Base-by-base conservation (phyloP, 192 early-diverging fungal species). In the Coemansia sp. region DNA sequence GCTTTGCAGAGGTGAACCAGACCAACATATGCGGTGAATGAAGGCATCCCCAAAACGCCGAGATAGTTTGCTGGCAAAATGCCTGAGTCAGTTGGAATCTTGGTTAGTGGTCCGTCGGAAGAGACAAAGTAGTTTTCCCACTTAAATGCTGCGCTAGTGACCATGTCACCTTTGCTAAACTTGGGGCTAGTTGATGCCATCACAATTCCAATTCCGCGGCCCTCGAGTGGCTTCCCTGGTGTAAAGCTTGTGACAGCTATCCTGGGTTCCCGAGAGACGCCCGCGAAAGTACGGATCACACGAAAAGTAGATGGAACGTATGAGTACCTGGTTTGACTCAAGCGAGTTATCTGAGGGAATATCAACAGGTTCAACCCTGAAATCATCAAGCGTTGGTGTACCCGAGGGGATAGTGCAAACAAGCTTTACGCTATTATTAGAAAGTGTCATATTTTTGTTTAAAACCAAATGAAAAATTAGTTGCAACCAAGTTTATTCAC, bases 41-140 rank as follows among this genome's bases (percentile, higher is more conserved):
- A 87, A 19, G 92, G 84, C 88, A 93, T 93, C 17, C 92, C 88
- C 0, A 90, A 69, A 23, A 86, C 80, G 44, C 89, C 85, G 27
- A 87, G 47, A 53, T 81, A 85, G 68, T 82, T 72, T 0, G 73
- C 63, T 9, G 85, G 51, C 19, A 82, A 82, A 7, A 90, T 54
- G 17, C 62, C 68, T 39, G 58, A 41, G 0, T 70, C 46, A 3
- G 21, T 4, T 1, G 34, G 34, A 8, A 37, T 37, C 1, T 37
- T 37, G 34, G 34, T 37, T 10, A 37, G 34, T 9, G 2, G 5
- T 10, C 3, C 34, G 34, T 37, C 34, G 9, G 34, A 37, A 37
- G 34, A 37, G 34, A 37, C 11, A 37, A 37, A 37, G 11, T 82
- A 85, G 17, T 82, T 64, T 59, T 77, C 80, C 82, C 86, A 94